Base-by-base conservation (phyloP, 495 filamentous ascomycete species). In the Penicillium desertorum region DNA sequence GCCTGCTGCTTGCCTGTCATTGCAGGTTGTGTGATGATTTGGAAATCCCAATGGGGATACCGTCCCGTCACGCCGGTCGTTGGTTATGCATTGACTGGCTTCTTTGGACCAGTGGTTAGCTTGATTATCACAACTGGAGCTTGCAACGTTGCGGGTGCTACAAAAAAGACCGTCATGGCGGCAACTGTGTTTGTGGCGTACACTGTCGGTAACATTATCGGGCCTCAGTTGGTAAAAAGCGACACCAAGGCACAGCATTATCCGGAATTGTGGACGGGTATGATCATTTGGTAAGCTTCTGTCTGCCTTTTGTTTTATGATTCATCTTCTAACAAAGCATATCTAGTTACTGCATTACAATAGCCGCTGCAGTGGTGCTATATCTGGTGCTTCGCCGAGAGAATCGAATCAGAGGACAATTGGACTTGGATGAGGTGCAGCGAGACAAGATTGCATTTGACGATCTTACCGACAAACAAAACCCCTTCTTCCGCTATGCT, bases 381-480 rank as follows among this genome's bases (percentile, higher is more conserved):
- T 88, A 86, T 62, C 22, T 79, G 14, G 69, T 88, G 7, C 73
- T 88, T 7, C 60, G 64, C 48, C 58, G 67, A 10, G 88, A 88
- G 52, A 91, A 90, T 62, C 73, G 67, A 53, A 71, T 74, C 41
- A 71, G 80, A 16, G 75, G 71, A 8, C 37, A 54, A 3, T 32
- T 83, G 39, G 71, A 77, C 1, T 62, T 85, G 22, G 81, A 88
- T 62, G 86, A 89, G 54, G 63, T 71, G 10, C 83, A 86, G 57
- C 72, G 82, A 59, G 85, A 86, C 58, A 81, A 81, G 60, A 63
- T 86, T 32, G 88, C 86, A 0, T 91, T 90, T 41, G 73, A 81
- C 56, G 88, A 91, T 70, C 73, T 92, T 59, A 92, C 89, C 3
- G 89, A 92, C 63, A 84, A 80, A 68, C 76, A 92, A 70, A 92